These are phyloP conservation scores for Monosporozyma yasuniensis DNA, from an alignment of 805 yeast genomes.

Conservation along the genomic window DNA sequence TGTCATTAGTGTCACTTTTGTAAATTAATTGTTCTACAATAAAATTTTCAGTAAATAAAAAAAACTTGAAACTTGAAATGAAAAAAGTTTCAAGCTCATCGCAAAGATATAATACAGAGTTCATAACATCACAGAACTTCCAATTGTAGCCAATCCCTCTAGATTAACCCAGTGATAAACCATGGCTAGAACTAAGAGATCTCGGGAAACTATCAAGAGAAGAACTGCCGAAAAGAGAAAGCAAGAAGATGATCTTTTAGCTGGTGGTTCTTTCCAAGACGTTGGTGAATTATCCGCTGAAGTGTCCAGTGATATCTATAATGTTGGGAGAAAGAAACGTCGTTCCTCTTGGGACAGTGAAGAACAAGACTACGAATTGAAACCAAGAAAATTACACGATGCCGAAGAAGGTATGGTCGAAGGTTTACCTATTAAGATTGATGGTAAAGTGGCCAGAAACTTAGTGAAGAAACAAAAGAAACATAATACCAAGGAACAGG, in stretches of 20 bases:
- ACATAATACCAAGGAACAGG: slow-evolving; percentile 10
- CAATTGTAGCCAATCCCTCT: not conserved
- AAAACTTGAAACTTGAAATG: slow-evolving; percentile 1
- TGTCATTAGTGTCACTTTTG: not conserved
- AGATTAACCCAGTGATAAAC: not conserved
- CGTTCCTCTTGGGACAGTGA: slow-evolving; percentile 53
- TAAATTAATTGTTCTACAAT: not conserved
- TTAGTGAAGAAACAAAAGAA: slow-evolving; percentile 24
- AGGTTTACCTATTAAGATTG: slow-evolving; percentile 72
- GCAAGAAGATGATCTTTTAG: slow-evolving; percentile 25
- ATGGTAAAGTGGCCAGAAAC: slow-evolving; percentile 68
- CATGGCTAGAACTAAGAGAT: slow-evolving; percentile 25
- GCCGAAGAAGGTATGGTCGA: slow-evolving; percentile 40
- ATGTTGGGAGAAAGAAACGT: slow-evolving; percentile 6
- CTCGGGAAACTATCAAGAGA: slow-evolving; percentile 20
- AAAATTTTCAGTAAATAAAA: not conserved
- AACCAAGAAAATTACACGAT: slow-evolving; percentile 50
- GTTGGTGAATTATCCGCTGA: slow-evolving; percentile 15
- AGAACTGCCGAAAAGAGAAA: slow-evolving; percentile 26
- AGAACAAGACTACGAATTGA: slow-evolving; percentile 70
- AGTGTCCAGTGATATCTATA: slow-evolving; percentile 6
- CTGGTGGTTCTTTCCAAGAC: slow-evolving; percentile 16
- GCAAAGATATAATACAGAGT: slow-evolving; percentile 4
- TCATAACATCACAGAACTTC: not conserved
- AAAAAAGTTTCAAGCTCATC: slow-evolving; percentile 8